Base-by-base conservation (phyloP, 371 early-diverging fungal genomes). In the Rhizopus stolonifer region DNA sequence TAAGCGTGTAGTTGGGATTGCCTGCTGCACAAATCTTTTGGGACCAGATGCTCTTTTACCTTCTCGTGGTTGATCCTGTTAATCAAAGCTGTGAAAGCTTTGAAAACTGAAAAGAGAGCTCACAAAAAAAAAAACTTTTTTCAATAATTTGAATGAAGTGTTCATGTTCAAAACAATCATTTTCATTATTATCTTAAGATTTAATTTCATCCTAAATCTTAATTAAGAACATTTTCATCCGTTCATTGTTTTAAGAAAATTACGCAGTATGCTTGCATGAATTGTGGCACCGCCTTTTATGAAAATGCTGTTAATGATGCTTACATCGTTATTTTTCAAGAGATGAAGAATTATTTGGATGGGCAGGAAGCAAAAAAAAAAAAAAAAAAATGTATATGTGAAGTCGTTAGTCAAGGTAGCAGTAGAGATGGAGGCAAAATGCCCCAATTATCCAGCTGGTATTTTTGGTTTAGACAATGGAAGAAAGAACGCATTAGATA, bases 31-130 rank as follows among this genome's bases (percentile, higher is more conserved):
- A 29, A 14, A 18, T 32, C 18, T 47, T 49, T 49, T 50, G 51
- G 51, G 42, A 50, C 40, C 51, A 50, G 42, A 40, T 29, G 51
- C 13, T 39, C 23, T 50, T 39, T 29, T 50, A 50, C 51, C 51
- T 50, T 50, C 51, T 50, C 42, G 51, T 50, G 51, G 51, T 50
- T 50, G 42, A 50, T 50, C 40, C 51, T 50, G 51, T 50, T 50
- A 50, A 50, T 40, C 51, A 40, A 50, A 40, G 33, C 38, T 49
- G 36, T 21, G 14, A 40, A n/a, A 40, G 26, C 38, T 40, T 50
- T 40, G 51, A 40, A 42, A 50, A 50, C 39, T 50, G 38, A 40
- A 40, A 50, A 39, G 29, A 50, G 49, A 26, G 26, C 32, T 45
- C 24, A 45, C 24, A 43, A 43, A 29, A 29, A 29, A 29, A 29